Percentiles rank a stretch among this genome's conserved stretches.
These are phyloP conservation scores for Keithomyces neogunnii DNA, from an alignment of 2,329 filamentous ascomycete species.

Conservation along the genomic window DNA sequence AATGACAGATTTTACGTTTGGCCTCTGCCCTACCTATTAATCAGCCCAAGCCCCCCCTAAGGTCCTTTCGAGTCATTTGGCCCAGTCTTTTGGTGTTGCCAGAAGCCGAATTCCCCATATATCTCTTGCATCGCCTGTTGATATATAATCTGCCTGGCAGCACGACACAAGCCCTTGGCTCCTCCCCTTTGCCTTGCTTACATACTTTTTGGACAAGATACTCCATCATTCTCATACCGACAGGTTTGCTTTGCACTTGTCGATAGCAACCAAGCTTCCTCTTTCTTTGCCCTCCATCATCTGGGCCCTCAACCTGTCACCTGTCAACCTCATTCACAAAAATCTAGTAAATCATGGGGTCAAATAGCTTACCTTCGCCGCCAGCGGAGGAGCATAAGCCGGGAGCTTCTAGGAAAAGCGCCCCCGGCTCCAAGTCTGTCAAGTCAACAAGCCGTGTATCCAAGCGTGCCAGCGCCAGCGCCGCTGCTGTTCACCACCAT, in stretches of 20 bases:
- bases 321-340: neutral
- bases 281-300: neutral
- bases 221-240: neutral
- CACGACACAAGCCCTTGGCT: neutral
- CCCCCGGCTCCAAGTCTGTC: conserved; percentile 34
- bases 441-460: conserved; percentile 43
- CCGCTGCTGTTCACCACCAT: conserved; percentile 27
- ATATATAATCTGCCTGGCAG: conserved; percentile 1
- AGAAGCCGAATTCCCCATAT: neutral
- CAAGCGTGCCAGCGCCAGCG: conserved; percentile 37
- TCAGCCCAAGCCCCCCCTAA: conserved; percentile 1
- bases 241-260: no score
- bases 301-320: neutral
- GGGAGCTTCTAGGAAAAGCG: conserved; percentile 26
- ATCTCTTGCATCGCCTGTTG: neutral
- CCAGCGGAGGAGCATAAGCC: conserved; percentile 39
- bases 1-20: neutral
- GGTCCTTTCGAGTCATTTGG: conserved; percentile 2
- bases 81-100: neutral
- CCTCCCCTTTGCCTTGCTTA: neutral
- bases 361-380: conserved; percentile 40
- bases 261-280: no score
- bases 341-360: conserved; percentile 33
- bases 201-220: neutral
- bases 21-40: conserved; percentile 1